phyloP scores from a whole-genome alignment of 306 rosid genomes.

The Begonia loranthoides region DNA sequence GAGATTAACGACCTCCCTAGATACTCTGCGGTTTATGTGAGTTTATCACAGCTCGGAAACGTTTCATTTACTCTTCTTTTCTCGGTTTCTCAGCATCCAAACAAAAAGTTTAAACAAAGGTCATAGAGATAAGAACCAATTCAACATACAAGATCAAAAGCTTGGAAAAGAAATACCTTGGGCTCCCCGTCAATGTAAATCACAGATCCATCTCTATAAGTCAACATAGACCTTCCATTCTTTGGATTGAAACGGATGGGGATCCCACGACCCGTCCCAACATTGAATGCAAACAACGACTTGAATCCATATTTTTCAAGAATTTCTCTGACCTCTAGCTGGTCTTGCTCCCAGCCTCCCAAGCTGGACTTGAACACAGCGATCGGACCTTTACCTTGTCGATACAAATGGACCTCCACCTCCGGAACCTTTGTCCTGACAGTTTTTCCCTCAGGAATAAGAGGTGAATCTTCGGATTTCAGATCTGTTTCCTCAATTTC shows the following conservation, averaged over 20 bases:
- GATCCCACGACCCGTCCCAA: constrained; percentile 46
- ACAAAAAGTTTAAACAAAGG: not conserved
- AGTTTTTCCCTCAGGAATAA: constrained; percentile 3
- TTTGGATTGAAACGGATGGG: constrained; percentile 59
- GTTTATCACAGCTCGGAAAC: too few species aligned
- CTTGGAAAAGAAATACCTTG: constrained; percentile 24
- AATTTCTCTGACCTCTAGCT: constrained; percentile 59
- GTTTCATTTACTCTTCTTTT: too few species aligned
- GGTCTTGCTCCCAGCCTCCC: constrained; percentile 92
- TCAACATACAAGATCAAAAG: too few species aligned
- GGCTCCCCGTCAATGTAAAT: constrained; percentile 76
- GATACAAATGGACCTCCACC: constrained; percentile 45
- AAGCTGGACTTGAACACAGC: constrained; percentile 41
- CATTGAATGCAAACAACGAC: constrained; percentile 48
- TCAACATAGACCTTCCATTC: constrained; percentile 63
- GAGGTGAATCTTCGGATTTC: constrained; percentile 7
- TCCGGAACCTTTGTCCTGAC: constrained; percentile 39
- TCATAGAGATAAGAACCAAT: too few species aligned
- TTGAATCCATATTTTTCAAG: constrained; percentile 64
- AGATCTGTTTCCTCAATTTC: constrained; percentile 22
- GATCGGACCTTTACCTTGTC: constrained; percentile 71
- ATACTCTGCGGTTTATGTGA: too few species aligned
- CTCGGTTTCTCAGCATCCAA: constrained; percentile 3
- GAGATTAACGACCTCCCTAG: too few species aligned
- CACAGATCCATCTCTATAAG: constrained; percentile 49